Evolutionary conservation across 2,329 filamentous ascomycete genomes (phyloP), one percentile per base, ranked within the genome.

Genomic region (Penicillium verrucosum): DNA sequence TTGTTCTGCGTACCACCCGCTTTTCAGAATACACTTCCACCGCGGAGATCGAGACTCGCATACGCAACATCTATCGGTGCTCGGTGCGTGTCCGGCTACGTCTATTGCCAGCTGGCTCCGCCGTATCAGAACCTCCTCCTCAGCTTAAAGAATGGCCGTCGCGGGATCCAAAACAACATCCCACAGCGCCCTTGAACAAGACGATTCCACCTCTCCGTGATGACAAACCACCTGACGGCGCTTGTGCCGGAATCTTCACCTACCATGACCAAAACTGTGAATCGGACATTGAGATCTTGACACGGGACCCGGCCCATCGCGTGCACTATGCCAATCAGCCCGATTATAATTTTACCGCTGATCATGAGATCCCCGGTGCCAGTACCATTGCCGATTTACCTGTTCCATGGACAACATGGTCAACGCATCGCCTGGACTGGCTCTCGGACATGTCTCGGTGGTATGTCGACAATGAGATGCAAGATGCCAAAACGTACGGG

Each of bases 201-300:
- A 47, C 48, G 1, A 23, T 27, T 18, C 30, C 30, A n/a, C 5
- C 30, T 32, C 3, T 30, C 3, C 32, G 41, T 11, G 47, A 51
- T 18, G 45, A 43, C 7, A 60, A 65, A 1, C 79, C 79, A n/a
- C 62, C 71, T 18, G 58, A 68, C 37, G 80, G 81, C 46, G 80
- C 79, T 3, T 79, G 79, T 6, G 77, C 78, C 1, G 80, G 80
- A 4, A 77, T 82, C 62, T 78, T 82, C 70, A 81, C 78, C 12
- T 82, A 80, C 58, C 72, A 70, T 56, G 73, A 78, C 40, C 71
- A 75, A 47, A 69, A 61, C 30, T 78, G 78, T 61, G 81, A 83
- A 63, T 78, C 77, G 0, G 81, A 83, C 59, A 78, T 83, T 58
- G 81, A 83, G 67, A 80, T 83, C 57, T 68, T 82, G 11, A 82